Conservation (phyloP, 2,329 filamentous ascomycete species). For the Coniella vitis region DNA sequence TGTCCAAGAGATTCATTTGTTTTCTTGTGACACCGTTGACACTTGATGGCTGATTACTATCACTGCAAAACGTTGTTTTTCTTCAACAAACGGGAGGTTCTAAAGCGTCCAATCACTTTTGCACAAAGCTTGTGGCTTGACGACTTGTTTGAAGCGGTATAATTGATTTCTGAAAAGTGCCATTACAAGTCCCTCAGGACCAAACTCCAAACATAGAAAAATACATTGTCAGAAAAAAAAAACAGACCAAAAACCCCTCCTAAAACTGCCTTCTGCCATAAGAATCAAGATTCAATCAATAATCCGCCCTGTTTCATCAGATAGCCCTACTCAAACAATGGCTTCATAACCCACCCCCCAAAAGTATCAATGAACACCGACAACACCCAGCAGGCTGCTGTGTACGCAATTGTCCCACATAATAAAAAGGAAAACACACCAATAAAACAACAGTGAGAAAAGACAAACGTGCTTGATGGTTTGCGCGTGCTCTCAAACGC, state of each 20-base stretch:
- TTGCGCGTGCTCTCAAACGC: constrained; percentile 9
- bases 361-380: no score
- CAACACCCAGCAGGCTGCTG: no score
- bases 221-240: constrained; percentile 10
- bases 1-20: no score
- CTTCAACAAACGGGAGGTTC: no score
- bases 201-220: constrained; percentile 1
- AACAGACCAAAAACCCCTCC: constrained; percentile 9
- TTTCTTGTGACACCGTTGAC: no score
- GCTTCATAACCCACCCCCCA: no score
- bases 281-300: constrained; percentile 14
- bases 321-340: constrained; percentile 3
- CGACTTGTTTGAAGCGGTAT: neutral
- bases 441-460: no score
- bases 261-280: constrained; percentile 3
- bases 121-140: neutral
- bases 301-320: constrained; percentile 8
- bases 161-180: constrained; percentile 10
- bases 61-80: no score
- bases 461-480: neutral
- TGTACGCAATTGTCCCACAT: no score
- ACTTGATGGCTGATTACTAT: no score
- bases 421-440: no score
- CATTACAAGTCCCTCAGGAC: constrained; percentile 5
- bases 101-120: neutral